Evolutionary conservation across 768 basidiomycete genomes (phyloP).

Genomic region (Termitomyces sp.): DNA sequence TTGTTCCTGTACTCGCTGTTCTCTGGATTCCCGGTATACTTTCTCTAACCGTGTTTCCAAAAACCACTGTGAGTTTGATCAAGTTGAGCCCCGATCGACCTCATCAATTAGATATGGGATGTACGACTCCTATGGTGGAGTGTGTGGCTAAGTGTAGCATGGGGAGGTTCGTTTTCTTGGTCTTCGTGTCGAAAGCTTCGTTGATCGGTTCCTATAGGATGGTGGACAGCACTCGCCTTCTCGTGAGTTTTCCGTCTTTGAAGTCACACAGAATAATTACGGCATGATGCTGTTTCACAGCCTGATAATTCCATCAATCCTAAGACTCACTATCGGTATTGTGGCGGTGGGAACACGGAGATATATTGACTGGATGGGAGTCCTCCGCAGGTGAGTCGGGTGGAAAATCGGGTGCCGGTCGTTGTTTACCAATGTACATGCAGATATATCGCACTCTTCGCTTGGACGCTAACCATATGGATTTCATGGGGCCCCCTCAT

Average conservation of each 20-base stretch:
- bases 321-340: constrained; percentile 63
- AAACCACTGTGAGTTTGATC: constrained; percentile 38
- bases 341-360: constrained; percentile 65
- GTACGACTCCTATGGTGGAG: constrained; percentile 72
- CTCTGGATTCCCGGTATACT: constrained; percentile 78
- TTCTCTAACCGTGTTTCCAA: constrained; percentile 40
- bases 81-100: background rate
- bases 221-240: constrained; percentile 71
- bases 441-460: constrained; percentile 60
- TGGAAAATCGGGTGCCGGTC: background rate
- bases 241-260: constrained; percentile 38
- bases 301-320: constrained; percentile 43
- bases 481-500: constrained; percentile 71
- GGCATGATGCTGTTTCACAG: constrained; percentile 22
- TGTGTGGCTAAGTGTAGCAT: constrained; percentile 76
- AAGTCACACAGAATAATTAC: background rate
- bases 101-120: constrained; percentile 43
- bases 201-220: constrained; percentile 36
- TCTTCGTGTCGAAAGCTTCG: background rate
- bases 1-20: constrained; percentile 63
- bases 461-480: constrained; percentile 65
- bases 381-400: constrained; percentile 50
- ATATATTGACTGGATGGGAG: constrained; percentile 77
- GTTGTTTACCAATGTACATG: background rate
- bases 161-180: constrained; percentile 51